Percentiles rank a stretch among this genome's conserved stretches.
These are phyloP conservation scores for Citrus unshiu DNA, from an alignment of 345 rosid genomes.

Conservation along the genomic window DNA sequence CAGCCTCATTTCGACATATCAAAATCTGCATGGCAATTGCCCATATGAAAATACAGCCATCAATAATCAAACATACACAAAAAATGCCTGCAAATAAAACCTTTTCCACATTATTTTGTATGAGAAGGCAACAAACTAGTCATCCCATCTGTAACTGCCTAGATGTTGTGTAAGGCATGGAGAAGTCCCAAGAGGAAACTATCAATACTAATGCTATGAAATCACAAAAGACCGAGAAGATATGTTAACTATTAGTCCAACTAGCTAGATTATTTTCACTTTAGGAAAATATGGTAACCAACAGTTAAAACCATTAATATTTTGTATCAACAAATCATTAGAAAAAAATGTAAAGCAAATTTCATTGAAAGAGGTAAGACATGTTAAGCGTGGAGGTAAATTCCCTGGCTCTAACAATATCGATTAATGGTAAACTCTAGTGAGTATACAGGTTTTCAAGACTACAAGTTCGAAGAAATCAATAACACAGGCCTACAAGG, in stretches of 20 bases:
- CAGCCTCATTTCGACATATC: slow-evolving; percentile 95
- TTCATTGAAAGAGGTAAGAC: not conserved
- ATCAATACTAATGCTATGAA: not conserved
- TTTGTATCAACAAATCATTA: not conserved
- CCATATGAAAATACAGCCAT: not conserved
- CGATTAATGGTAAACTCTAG: not conserved
- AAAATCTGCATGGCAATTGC: slow-evolving; percentile 51
- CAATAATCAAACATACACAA: not conserved
- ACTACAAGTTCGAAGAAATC: not conserved
- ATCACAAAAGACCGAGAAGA: not conserved
- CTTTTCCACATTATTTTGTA: not conserved
- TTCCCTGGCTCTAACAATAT: not conserved
- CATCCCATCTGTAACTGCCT: not conserved
- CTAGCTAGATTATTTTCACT: not conserved
- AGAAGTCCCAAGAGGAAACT: not conserved
- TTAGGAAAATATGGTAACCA: not conserved
- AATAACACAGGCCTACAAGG: not conserved
- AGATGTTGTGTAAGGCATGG: not conserved
- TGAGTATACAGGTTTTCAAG: not conserved
- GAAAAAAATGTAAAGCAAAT: not conserved
- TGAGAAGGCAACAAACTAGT: not conserved
- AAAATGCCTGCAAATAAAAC: not conserved
- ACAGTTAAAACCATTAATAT: not conserved
- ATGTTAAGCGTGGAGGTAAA: not conserved
- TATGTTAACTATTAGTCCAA: not conserved